Evolutionary conservation across 2,329 filamentous ascomycete genomes (phyloP).

Genomic region (Paramyrothecium roridum): DNA sequence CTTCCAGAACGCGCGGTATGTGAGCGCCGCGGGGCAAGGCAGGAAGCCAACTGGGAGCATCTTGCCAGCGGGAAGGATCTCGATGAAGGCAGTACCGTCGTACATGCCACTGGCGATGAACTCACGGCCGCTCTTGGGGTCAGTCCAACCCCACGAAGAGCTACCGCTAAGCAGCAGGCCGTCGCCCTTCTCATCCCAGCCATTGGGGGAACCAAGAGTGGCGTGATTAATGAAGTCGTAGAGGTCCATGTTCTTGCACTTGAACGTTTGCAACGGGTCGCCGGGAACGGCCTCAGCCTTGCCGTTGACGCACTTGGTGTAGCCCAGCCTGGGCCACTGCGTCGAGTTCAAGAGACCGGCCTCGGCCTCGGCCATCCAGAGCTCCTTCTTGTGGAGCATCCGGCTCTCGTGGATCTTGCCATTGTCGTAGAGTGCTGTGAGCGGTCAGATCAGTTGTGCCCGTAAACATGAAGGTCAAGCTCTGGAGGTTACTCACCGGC

Average conservation of each 20-base stretch:
- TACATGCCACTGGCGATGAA: constrained; percentile 45
- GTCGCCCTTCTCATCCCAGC: not conserved
- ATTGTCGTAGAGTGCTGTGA: not conserved
- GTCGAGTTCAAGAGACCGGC: not conserved
- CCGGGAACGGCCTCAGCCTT: constrained; percentile 40
- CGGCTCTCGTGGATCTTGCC: not conserved
- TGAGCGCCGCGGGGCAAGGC: constrained; percentile 40
- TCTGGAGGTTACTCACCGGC: not conserved
- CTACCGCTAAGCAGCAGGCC: constrained; percentile 19
- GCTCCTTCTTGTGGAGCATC: constrained; percentile 1
- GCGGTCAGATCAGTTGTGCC: not conserved
- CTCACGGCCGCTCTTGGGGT: constrained; percentile 40
- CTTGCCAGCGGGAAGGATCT: constrained; percentile 24
- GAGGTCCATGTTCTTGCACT: constrained; percentile 42
- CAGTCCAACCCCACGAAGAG: constrained; percentile 43
- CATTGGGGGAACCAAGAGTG: constrained; percentile 35
- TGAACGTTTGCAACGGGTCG: constrained; percentile 45
- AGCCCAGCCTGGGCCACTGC: constrained; percentile 33
- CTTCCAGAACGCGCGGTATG: constrained; percentile 35
- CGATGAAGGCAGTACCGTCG: constrained; percentile 48
- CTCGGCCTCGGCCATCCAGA: constrained; percentile 1
- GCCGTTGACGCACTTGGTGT: constrained; percentile 38
- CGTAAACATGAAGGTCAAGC: no score
- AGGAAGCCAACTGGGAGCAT: not conserved
- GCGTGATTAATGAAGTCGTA: constrained; percentile 54